A percentile compares a stretch with the other conserved stretches of the same genome.
Conservation (phyloP, 2,329 filamentous ascomycete genomes). For the Calonectria honghensis region DNA sequence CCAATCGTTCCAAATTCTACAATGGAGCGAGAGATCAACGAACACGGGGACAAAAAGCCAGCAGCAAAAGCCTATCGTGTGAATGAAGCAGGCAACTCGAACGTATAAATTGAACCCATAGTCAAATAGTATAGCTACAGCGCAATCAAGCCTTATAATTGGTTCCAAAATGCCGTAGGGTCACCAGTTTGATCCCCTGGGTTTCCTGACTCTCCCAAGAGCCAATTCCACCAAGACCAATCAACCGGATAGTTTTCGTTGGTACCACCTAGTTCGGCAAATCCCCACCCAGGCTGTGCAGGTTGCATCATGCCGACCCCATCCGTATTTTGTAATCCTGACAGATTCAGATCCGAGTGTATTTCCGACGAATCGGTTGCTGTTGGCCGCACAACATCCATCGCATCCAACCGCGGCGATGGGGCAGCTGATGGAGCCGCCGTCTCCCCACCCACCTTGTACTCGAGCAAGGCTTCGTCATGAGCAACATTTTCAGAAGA, state of each 20-base stretch:
- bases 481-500: slow-evolving; percentile 2
- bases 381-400: slow-evolving; percentile 7
- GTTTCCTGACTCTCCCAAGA: slow-evolving; percentile 20
- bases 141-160: background rate
- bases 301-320: background rate
- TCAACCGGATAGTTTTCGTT: background rate
- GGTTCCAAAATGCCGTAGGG: slow-evolving; percentile 6
- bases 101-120: background rate
- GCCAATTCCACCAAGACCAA: slow-evolving; percentile 27
- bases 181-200: background rate
- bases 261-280: background rate
- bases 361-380: background rate
- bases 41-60: background rate
- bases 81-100: background rate
- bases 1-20: background rate
- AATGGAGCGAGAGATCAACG: background rate
- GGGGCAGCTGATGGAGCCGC: background rate
- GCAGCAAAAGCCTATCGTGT: background rate
- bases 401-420: slow-evolving; percentile 21
- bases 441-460: slow-evolving; percentile 3
- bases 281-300: background rate
- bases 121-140: background rate
- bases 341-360: background rate
- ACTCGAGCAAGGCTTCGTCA: slow-evolving; percentile 24
- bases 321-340: background rate